Base-by-base conservation (phyloP, 805 yeast genomes). In the Schwanniomyces yamadae region DNA sequence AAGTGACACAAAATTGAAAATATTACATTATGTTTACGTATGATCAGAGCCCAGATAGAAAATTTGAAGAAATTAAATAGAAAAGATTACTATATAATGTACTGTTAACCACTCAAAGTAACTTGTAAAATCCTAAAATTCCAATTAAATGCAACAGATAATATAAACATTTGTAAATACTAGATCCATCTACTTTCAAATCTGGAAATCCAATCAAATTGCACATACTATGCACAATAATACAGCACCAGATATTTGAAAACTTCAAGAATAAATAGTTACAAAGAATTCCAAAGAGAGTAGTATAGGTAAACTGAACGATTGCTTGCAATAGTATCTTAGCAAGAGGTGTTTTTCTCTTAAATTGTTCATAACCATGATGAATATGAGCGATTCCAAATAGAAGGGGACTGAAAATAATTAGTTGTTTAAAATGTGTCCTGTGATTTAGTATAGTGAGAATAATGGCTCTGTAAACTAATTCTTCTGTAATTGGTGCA, bases 361-460 rank as follows among this genome's bases (percentile, higher is more conserved):
- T 41, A 41, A 66, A 66, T 28, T 73, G 45, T 36, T 76, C 80
- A 43, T 66, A 66, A 2, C 77, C 88, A 54, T 87, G 95, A 52
- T 87, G 91, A 15, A 83, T 33, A 57, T 87, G 96, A 0, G 95
- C 93, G 17, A 82, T 48, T 1, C 90, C 89, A 62, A 87, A 87
- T 37, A 78, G 67, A 6, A 78, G 48, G 1, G 95, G 93, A 1
- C 85, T 71, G 14, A 64, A 41, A 8, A 25, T 27, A 7, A 40
- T 21, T 6, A 35, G 12, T 25, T 14, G 11, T 20, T 15, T 32
- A 19, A 16, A 29, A 11, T 11, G 4, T 19, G 26, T 31, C 0
- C 25, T 17, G 2, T 52, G 53, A 17, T 36, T 26, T 36, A 46
- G 55, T 49, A 39, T 58, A 37, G 30, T 60, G 44, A 39, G 64